These are phyloP conservation scores for Pyrrhoderma noxium DNA, from an alignment of 1,284 basidiomycete species.

Conservation along the genomic window DNA sequence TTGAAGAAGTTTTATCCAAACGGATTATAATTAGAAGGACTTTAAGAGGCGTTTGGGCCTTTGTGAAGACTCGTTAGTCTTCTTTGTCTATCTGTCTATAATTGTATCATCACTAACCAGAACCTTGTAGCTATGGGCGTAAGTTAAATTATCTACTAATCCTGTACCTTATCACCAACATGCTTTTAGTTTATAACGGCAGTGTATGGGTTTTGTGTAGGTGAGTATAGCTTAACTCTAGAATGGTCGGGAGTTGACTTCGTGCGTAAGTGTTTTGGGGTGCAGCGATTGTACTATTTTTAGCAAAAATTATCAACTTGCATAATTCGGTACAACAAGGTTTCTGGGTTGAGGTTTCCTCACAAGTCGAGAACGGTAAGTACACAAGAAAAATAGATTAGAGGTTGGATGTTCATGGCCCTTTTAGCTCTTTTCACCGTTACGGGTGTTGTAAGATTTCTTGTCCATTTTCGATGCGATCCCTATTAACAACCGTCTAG, in stretches of 20 bases:
- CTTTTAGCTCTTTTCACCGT: constrained; percentile 65
- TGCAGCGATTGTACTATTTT: constrained; percentile 71
- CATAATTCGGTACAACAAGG: constrained; percentile 57
- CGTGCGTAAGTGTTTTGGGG: constrained; percentile 58
- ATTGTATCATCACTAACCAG: constrained; percentile 8
- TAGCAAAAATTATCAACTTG: constrained; percentile 61
- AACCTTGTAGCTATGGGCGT: constrained; percentile 55
- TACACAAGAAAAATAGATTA: constrained; percentile 1
- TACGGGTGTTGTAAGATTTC: constrained; percentile 40
- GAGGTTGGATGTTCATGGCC: neutral
- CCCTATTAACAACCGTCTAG: constrained; percentile 1
- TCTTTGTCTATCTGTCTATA: neutral
- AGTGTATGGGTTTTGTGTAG: constrained; percentile 74
- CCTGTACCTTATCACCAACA: constrained; percentile 25
- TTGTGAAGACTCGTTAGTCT: constrained; percentile 70
- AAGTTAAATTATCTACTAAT: constrained; percentile 22
- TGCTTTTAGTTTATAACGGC: constrained; percentile 42
- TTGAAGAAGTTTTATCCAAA: constrained; percentile 68
- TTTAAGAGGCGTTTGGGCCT: constrained; percentile 73
- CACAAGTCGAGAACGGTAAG: constrained; percentile 70
- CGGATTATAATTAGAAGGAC: constrained; percentile 56
- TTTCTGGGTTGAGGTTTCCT: constrained; percentile 73
- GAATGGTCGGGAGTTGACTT: neutral
- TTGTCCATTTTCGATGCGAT: neutral
- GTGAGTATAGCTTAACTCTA: constrained; percentile 30